Base-by-base conservation (phyloP, 768 basidiomycete species). In the Trametes coccinea region DNA sequence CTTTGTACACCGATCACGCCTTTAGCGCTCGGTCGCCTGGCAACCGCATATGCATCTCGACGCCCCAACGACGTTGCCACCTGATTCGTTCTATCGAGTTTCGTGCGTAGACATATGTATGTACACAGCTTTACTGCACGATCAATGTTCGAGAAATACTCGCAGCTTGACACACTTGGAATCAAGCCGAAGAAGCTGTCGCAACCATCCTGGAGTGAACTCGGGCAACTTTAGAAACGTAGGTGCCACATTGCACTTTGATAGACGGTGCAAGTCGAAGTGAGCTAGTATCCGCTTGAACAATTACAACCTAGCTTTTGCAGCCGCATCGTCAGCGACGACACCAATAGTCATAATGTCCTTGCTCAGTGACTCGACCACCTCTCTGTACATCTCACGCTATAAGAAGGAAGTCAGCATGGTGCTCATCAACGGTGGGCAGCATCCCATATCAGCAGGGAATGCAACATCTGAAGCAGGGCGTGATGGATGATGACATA, bases 381-480 rank as follows among this genome's bases (percentile, higher is more conserved):
- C 78, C 54, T 84, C 82, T 46, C 76, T 77, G 70, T 89, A 88
- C 7, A 90, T 63, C 63, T 84, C 81, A 22, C 69, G 69, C 86
- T 87, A 70, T 11, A 49, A 52, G 30, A 67, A 50, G 22, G 53
- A 59, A 16, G 43, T 56, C 17, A 49, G 61, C 30, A 40, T 43
- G 31, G 34, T 11, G 22, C 16, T 16, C 22, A 34, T 56, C 48
- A 59, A 44, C 45, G 31, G 37, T 17, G n/a, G 4, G 22, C 51
- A 59, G 37, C 39, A 33, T 43, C 51, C 2, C 6, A 37, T 27
- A 60, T 60, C 52, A 33, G 7, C 22, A 29, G 17, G 31, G n/a
- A 39, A 56, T 30, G 57, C 57, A 37, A 27, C 57, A 27, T 44
- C 41, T 41, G 62, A 47, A 22, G 29, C 34, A 27, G 31, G n/a